Percentiles rank a stretch among this genome's conserved stretches.
These are phyloP conservation scores for Schizonepeta tenuifolia DNA, from an alignment of 257 asterid species.

Conservation along the genomic window DNA sequence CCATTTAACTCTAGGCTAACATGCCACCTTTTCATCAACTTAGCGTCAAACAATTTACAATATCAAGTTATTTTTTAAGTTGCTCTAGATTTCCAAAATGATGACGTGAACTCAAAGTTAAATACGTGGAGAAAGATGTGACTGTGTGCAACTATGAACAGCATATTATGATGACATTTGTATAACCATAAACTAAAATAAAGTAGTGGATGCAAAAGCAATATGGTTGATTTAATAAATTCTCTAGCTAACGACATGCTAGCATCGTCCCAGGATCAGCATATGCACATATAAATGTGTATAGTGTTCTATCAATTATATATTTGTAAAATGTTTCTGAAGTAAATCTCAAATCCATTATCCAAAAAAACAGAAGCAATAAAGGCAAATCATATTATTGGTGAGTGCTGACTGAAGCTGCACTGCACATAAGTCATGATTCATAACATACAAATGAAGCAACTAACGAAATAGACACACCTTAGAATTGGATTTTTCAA, in stretches of 20 bases:
- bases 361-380: slow-evolving; percentile 5
- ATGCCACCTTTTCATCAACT: slow-evolving; percentile 8
- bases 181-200: slow-evolving; percentile 1
- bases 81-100: not conserved
- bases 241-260: slow-evolving; percentile 8
- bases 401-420: slow-evolving; percentile 26
- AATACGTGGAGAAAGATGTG: slow-evolving; percentile 10
- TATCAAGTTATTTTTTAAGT: not conserved
- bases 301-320: not conserved
- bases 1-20: not conserved
- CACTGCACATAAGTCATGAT: not conserved
- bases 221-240: slow-evolving; percentile 12
- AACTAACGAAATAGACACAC: slow-evolving; percentile 41
- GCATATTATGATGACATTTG: not conserved
- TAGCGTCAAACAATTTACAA: not conserved
- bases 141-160: slow-evolving; percentile 2
- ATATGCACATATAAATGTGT: slow-evolving; percentile 1
- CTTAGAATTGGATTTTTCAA: slow-evolving; percentile 59
- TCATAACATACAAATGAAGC: slow-evolving; percentile 22
- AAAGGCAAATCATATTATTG: slow-evolving; percentile 18
- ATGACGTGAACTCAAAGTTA: slow-evolving; percentile 15
- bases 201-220: not conserved
- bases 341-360: slow-evolving; percentile 1
- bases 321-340: not conserved
- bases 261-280: not conserved